A percentile compares a stretch with the other conserved stretches of the same genome.
phyloP scores from a whole-genome alignment of 345 rosid genomes.

The Capsella bursapastoris region DNA sequence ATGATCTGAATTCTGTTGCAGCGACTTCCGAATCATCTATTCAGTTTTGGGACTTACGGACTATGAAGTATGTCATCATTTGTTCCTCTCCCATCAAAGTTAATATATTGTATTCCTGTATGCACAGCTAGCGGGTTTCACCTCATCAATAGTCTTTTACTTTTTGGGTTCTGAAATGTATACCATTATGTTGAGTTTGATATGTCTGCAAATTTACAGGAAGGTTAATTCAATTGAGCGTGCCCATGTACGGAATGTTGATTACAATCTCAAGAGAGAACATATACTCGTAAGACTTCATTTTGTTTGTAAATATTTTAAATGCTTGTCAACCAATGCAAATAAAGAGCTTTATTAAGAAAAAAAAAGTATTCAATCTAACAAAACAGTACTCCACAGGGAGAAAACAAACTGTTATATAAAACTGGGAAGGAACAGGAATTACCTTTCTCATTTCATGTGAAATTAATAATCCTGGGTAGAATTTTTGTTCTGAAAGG shows the following conservation, averaged over 20 bases:
- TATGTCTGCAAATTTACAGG: slow-evolving; percentile 52
- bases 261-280: slow-evolving; percentile 63
- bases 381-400: background rate
- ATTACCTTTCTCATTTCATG: background rate
- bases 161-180: slow-evolving; percentile 1
- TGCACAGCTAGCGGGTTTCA: background rate
- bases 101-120: background rate
- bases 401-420: background rate
- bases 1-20: slow-evolving; percentile 75
- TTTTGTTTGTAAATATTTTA: background rate
- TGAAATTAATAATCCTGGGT: background rate
- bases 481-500: background rate
- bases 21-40: slow-evolving; percentile 86
- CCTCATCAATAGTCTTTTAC: slow-evolving; percentile 17
- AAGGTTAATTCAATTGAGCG: slow-evolving; percentile 70
- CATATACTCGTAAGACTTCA: slow-evolving; percentile 63
- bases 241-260: slow-evolving; percentile 63
- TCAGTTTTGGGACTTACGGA: slow-evolving; percentile 87
- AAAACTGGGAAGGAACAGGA: background rate
- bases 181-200: slow-evolving; percentile 4
- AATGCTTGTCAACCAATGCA: slow-evolving; percentile 1
- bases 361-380: background rate
- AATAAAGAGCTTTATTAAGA: background rate
- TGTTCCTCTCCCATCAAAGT: slow-evolving; percentile 12
- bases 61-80: slow-evolving; percentile 69